A percentile compares a stretch with the other conserved stretches of the same genome.
These are phyloP conservation scores for Arachis hypogaea DNA, from an alignment of 306 rosid genomes.

Conservation along the genomic window DNA sequence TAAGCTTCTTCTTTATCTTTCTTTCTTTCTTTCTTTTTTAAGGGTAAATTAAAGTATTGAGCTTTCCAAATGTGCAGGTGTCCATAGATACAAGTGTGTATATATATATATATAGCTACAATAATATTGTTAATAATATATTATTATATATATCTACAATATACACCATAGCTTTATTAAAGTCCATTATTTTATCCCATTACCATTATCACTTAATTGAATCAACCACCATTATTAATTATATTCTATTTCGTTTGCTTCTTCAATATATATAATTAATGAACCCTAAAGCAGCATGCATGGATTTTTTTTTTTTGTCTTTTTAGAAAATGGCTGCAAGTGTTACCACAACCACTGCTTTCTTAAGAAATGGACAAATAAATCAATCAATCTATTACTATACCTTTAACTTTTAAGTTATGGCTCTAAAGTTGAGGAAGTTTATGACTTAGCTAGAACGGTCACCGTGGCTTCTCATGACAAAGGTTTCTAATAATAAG, in stretches of 20 bases:
- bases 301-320: conserved; percentile 8
- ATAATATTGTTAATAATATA: too few species aligned
- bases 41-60: neutral
- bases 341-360: conserved; percentile 25
- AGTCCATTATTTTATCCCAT: conserved; percentile 3
- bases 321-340: conserved; percentile 31
- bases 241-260: neutral
- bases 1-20: neutral
- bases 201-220: conserved; percentile 34
- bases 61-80: conserved; percentile 6
- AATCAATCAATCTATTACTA: conserved; percentile 2
- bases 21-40: neutral
- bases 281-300: conserved; percentile 29
- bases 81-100: neutral
- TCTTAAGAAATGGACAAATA: conserved; percentile 35
- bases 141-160: neutral
- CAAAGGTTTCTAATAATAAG: neutral
- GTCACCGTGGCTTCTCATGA: too few species aligned
- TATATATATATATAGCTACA: too few species aligned
- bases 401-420: neutral
- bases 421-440: neutral
- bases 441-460: too few species aligned
- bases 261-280: neutral
- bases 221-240: neutral
- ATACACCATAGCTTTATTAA: conserved; percentile 7